phyloP scores from a whole-genome alignment of 2,329 filamentous ascomycete species.

The Biscogniauxia mediterranea region DNA sequence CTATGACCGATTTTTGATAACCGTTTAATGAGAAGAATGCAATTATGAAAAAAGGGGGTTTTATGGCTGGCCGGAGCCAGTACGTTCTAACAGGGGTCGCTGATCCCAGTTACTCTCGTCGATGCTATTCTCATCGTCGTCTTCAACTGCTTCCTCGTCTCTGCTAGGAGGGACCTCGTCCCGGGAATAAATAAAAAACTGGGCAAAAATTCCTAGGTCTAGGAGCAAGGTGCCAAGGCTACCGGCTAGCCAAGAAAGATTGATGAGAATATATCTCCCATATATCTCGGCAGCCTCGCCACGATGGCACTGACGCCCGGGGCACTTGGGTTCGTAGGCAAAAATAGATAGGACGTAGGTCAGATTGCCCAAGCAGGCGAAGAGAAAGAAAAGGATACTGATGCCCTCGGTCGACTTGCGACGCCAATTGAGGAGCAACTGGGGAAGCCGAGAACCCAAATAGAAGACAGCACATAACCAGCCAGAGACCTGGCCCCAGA shows the following conservation, averaged over 20 bases:
- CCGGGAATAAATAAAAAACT: constrained; percentile 82
- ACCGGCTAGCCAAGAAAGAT: constrained; percentile 85
- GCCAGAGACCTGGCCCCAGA: constrained; percentile 85
- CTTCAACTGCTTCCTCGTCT: constrained; percentile 30
- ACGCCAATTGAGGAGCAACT: constrained; percentile 87
- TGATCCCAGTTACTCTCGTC: constrained; percentile 29
- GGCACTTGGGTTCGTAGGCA: constrained; percentile 78
- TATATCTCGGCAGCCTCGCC: constrained; percentile 70
- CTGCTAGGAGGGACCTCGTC: constrained; percentile 34
- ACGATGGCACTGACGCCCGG: constrained; percentile 51
- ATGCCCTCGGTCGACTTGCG: constrained; percentile 93
- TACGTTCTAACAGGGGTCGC: constrained; percentile 30
- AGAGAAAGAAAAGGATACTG: constrained; percentile 91
- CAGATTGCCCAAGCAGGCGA: constrained; percentile 91
- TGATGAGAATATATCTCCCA: constrained; percentile 80
- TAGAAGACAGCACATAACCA: constrained; percentile 90
- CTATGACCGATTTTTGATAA: not conserved
- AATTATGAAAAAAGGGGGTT: not conserved
- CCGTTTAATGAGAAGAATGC: not conserved
- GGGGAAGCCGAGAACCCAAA: constrained; percentile 83
- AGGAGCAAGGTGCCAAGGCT: constrained; percentile 84
- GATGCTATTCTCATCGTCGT: constrained; percentile 22
- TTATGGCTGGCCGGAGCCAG: constrained; percentile 24
- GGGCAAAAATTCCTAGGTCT: constrained; percentile 82
- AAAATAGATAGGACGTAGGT: constrained; percentile 92